Evolutionary conservation across 2,329 filamentous ascomycete genomes (phyloP), one percentile per base, ranked within the genome.

Genomic region (Thyridium curvatum): DNA sequence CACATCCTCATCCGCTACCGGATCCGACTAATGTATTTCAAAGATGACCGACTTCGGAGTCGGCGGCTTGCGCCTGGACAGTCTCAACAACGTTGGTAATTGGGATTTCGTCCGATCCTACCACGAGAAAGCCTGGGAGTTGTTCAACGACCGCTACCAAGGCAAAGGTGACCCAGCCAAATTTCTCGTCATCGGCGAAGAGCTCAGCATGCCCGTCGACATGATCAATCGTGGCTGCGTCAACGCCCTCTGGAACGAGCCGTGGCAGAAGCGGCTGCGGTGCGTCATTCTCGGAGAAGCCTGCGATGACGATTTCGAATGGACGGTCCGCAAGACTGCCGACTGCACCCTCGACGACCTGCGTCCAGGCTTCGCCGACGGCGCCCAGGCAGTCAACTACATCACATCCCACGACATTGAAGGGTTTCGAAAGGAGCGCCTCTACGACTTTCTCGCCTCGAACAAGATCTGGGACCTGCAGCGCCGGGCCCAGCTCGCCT

Each of bases 361-460:
- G 12, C 33, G 31, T 14, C 18, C 38, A 8, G 29, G 32, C 16
- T 53, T 52, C 34, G 29, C 37, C 13, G 45, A 49, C 32, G 49
- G 49, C 14, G 37, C 46, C 10, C 48, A 53, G 37, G 50, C 51
- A 10, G 26, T 53, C 41, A 53, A 49, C 43, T 53, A 52, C 39
- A 41, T 53, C 41, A 52, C 51, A 8, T 48, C 41, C 31, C 51
- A 53, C 34, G 51, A 53, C 38, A 51, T 53, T 16, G 50, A 52
- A 36, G 51, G 51, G 4, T 45, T 40, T 41, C 43, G 45, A 32
- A 51, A 52, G 41, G 47, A 48, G 41, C 35, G 51, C 2, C 42
- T 53, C 16, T 53, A 43, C 43, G 45, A 52, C 38, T 52, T 46
- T 31, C 45, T 50, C 12, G 18, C 26, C 10, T 41, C 35, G 34